Base-by-base conservation (phyloP, 441 rosid species). In the Raphanus hybrid region DNA sequence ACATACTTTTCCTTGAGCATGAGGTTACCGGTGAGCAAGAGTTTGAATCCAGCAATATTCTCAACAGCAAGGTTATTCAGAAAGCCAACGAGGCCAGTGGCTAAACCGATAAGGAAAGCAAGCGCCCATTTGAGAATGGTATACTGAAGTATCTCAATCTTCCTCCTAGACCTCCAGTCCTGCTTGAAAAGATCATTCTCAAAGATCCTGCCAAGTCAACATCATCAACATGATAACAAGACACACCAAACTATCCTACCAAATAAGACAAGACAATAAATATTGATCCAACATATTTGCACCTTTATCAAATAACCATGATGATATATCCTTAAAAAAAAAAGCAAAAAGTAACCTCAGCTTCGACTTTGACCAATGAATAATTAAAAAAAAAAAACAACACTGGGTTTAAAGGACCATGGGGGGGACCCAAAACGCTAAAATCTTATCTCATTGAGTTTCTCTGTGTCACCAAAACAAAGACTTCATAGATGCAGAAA, bases 131-230 rank as follows among this genome's bases (percentile, higher is more conserved):
- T 96, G 67, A 93, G 89, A 73, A 88, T 67, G 29, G 94, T 69
- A 69, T 96, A 96, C 73, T 92, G 98, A 77, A 78, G 90, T 77
- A 93, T 93, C 89, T 96, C 87, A 20, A 82, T 79, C 87, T 86
- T 93, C 84, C 63, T 89, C 75, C 97, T 87, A 9, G 97, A 80
- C 80, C 99, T 87, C 98, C 99, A 96, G 64, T 96, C 97, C 66
- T 93, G 97, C 85, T 91, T 92, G 79, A 96, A 91, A 54, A 96
- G 84, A 66, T 84, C 97, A 77, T 93, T 96, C 81, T 96, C 98
- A 5, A 82, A 61, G 65, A 96, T 90, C 90, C 99, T 92, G 88
- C 45, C 75, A 57, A 63, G 18, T 23, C 26, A 23, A 23, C 26
- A 23, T 23, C 26, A 23, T 62, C 11, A 62, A 61, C 14, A 43